Evolutionary conservation across 805 yeast genomes (phyloP).

Genomic region (Starmerella scarabaei): DNA sequence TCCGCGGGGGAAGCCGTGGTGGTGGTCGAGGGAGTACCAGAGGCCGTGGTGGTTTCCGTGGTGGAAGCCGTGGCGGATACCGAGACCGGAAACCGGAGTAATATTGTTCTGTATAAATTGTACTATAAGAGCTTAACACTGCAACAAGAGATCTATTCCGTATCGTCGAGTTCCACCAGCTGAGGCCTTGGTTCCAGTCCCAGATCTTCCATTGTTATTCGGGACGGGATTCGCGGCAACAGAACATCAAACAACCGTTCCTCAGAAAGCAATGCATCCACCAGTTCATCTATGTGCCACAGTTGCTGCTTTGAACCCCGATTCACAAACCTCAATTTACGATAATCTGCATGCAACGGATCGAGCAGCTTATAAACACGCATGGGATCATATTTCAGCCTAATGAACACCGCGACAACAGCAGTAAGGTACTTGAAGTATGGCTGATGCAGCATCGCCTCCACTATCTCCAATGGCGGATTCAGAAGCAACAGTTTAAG

Average conservation of each 20-base stretch:
- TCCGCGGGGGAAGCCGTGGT: slow-evolving; percentile 4
- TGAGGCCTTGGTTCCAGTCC: slow-evolving; percentile 13
- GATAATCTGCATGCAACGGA: slow-evolving; percentile 46
- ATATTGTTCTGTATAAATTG: too few relatives aligned
- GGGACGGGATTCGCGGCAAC: slow-evolving; percentile 45
- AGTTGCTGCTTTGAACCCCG: slow-evolving; percentile 29
- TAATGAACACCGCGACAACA: slow-evolving; percentile 48
- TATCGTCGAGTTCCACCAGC: slow-evolving; percentile 1
- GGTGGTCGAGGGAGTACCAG: slow-evolving; percentile 2
- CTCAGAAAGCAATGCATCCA: slow-evolving; percentile 45
- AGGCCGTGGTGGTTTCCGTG: slow-evolving; percentile 6
- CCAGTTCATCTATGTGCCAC: slow-evolving; percentile 58
- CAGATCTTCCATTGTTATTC: slow-evolving; percentile 28
- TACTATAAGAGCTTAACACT: too few relatives aligned
- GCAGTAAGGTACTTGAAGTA: slow-evolving; percentile 70
- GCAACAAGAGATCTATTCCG: too few relatives aligned
- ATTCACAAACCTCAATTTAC: slow-evolving; percentile 48
- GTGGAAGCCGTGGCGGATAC: slow-evolving; percentile 3
- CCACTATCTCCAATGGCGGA: slow-evolving; percentile 48
- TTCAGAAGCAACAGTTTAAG: slow-evolving; percentile 65
- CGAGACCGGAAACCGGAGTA: too few relatives aligned
- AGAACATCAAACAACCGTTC: slow-evolving; percentile 61
- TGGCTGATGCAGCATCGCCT: slow-evolving; percentile 42
- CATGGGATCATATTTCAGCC: slow-evolving; percentile 34
- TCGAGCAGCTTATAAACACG: slow-evolving; percentile 42